Base-by-base conservation (phyloP, 1,284 basidiomycete species). In the Cryptococcus sp. region DNA sequence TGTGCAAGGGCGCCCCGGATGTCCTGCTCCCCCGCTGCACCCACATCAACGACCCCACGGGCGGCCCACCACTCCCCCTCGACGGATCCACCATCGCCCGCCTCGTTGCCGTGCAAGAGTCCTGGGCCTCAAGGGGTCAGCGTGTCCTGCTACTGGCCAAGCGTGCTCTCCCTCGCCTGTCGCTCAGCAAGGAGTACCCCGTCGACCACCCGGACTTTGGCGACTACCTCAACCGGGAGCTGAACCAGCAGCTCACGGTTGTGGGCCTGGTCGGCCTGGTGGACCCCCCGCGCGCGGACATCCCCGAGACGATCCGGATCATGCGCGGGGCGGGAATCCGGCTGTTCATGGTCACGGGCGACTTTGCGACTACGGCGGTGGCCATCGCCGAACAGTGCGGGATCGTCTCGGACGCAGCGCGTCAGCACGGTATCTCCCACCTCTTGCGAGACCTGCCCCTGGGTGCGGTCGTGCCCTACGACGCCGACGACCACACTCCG, bases 281-380 rank as follows among this genome's bases (percentile, higher is more conserved):
- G 50, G 86, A 87, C 61, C 85, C 86, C 1, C 82, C 84, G 3
- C 80, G 83, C 40, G 71, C 78, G 11, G 85, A 87, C 62, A 85
- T 85, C 20, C 78, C 79, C 18, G 80, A 83, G 3, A 75, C 72
- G 54, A 82, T 73, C 79, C 79, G 67, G 2, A 78, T 77, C 37
- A 82, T 83, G 62, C 80, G 85, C 23, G 72, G 80, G 8, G 85
- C 86, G 2, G 84, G 84, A 7, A 82, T 85, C 48, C 78, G 85
- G 20, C 84, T 87, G 63, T 82, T 83, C 67, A 85, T 87, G 80
- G 85, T 88, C 54, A 87, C 86, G 1, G 86, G 85, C 69, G 78
- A 84, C 68, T 82, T 83, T 65, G 78, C 79, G 24, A 53, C 76
- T 21, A 79, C 79, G 1, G 67, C 70, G 13, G 61, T 71, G 3